Conservation (phyloP, 2,329 filamentous ascomycete genomes). For the Daldinia eschscholtzii region DNA sequence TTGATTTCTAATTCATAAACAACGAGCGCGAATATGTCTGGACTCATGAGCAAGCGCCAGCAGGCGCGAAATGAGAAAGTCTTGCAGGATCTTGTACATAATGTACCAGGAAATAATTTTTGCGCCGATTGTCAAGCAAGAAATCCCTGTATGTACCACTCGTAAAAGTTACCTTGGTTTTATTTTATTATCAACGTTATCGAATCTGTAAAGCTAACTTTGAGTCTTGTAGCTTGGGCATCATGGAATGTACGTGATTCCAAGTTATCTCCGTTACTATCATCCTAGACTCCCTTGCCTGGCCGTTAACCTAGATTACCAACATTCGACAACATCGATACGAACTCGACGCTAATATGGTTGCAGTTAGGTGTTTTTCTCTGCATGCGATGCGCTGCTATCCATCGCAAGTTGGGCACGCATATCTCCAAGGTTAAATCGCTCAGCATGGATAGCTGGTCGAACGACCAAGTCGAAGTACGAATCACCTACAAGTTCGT, state of each 20-base stretch:
- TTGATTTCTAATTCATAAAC: slow-evolving; percentile 9
- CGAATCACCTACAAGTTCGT: slow-evolving; percentile 51
- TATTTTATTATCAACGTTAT: background rate
- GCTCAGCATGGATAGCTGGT: slow-evolving; percentile 98
- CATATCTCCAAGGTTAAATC: slow-evolving; percentile 99
- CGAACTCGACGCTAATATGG: slow-evolving; percentile 39
- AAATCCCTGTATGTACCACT: slow-evolving; percentile 80
- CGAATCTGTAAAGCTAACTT: slow-evolving; percentile 24
- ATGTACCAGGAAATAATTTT: slow-evolving; percentile 85
- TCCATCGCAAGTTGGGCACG: slow-evolving; percentile 96
- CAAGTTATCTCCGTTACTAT: slow-evolving; percentile 18
- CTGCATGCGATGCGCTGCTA: slow-evolving; percentile 95
- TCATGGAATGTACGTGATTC: slow-evolving; percentile 86
- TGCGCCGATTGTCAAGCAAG: slow-evolving; percentile 93
- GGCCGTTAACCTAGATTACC: slow-evolving; percentile 12
- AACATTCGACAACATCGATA: slow-evolving; percentile 15
- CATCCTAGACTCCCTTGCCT: background rate
- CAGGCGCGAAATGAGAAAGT: slow-evolving; percentile 96
- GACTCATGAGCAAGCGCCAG: slow-evolving; percentile 90
- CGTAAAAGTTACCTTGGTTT: background rate
- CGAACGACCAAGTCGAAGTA: slow-evolving; percentile 95
- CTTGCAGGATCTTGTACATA: slow-evolving; percentile 89
- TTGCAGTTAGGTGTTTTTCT: slow-evolving; percentile 90
- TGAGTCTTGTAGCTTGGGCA: slow-evolving; percentile 78
- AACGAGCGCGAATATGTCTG: slow-evolving; percentile 68